Conservation (phyloP, 345 rosid species). For the Gossypium thurberi region DNA sequence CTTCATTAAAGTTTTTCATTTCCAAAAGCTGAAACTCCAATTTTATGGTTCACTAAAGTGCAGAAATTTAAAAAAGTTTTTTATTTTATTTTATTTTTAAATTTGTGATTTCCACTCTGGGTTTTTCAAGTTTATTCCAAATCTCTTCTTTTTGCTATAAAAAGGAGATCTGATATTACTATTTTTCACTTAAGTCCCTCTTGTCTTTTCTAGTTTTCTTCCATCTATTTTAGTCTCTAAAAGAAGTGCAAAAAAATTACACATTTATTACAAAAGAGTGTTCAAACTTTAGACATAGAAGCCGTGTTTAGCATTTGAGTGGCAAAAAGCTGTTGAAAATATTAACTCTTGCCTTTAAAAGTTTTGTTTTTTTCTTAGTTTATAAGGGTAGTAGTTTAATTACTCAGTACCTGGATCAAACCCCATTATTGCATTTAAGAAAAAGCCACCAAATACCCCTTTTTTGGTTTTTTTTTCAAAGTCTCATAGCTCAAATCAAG, state of each 20-base stretch:
- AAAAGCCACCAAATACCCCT: neutral
- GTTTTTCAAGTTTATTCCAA: neutral
- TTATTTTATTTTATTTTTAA: neutral
- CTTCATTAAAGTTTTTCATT: neutral
- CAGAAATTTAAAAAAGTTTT: neutral
- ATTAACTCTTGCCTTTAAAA: neutral
- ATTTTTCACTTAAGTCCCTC: neutral
- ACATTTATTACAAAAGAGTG: neutral
- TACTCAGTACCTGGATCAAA: slow-evolving; percentile 1
- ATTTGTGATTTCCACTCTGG: neutral
- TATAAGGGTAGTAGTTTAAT: neutral
- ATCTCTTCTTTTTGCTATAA: neutral
- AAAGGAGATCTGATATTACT: slow-evolving; percentile 3
- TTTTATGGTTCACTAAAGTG: neutral
- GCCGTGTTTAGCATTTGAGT: neutral
- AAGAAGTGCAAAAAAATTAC: neutral
- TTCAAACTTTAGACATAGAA: neutral
- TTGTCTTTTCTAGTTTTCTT: neutral
- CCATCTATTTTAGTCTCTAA: neutral
- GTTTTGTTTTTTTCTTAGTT: neutral
- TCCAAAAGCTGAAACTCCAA: neutral
- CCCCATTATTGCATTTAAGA: neutral
- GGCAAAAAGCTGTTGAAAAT: slow-evolving; percentile 1
- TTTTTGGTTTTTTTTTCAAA: neutral
- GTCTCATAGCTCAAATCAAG: neutral